Base-by-base conservation (phyloP, 345 rosid species). In the Acer campestre region DNA sequence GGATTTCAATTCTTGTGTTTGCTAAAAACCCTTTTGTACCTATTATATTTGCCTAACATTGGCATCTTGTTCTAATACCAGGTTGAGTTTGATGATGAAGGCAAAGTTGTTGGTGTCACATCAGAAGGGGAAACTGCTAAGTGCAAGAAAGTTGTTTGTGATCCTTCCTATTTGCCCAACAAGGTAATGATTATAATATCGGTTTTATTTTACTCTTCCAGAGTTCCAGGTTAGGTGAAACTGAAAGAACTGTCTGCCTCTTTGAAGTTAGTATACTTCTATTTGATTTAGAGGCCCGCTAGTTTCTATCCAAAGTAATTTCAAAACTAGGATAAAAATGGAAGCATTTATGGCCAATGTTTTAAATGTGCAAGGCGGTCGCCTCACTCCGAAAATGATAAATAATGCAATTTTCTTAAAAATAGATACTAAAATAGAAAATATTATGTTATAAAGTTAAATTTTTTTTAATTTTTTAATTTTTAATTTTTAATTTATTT, bases 121-220 rank as follows among this genome's bases (percentile, higher is more conserved):
- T 96, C 99, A 12, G 99, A 94, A 84, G 98, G 99, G 67, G 97
- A 91, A 90, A 97, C 99, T 77, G 99, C 98, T n/a, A 90, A 74
- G 84, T 91, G 98, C 89, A 93, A 93, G 82, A 97, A 94, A 85
- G 93, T 94, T 84, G 99, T 97, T 68, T 94, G 99, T 25, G 98
- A 97, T 75, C 99, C 98, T 73, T 97, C 98, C 38, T 97, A 91
- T 89, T 86, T 94, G 42, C 86, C 94, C 9, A 79, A 76, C 87
- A 97, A 94, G 98, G 98, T 97, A 86, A 76, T n/a, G 16, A 44
- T 69, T 76, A 40, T 14, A 13, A 9, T 62, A 7, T 31, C 53
- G 2, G 27, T 35, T 51, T 42, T 27, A 1, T 66, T 58, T 49
- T 13, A 8, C 55, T 10, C 12, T 3, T 40, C 55, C 22, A 18